phyloP scores from a whole-genome alignment of 2,329 filamentous ascomycete genomes.

The Scedosporium minutisporum region DNA sequence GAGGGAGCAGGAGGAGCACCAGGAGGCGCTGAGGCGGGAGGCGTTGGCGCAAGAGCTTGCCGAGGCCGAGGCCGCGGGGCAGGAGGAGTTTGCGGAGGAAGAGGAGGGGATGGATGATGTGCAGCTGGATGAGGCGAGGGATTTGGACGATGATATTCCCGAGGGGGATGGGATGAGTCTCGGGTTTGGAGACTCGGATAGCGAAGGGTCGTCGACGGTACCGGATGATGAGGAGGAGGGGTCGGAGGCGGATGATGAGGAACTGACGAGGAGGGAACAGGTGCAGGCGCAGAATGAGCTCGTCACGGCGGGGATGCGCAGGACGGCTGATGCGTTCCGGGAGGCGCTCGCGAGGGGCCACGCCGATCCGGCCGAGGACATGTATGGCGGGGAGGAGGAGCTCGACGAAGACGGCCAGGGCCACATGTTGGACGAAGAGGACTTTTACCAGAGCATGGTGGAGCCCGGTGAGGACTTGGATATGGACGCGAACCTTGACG shows the following conservation, averaged over 20 bases:
- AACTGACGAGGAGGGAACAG: conserved; percentile 20
- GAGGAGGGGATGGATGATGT: conserved; percentile 40
- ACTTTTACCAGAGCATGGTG: conserved; percentile 26
- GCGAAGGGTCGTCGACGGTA: conserved; percentile 20
- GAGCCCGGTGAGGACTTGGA: conserved; percentile 30
- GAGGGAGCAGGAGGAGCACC: conserved; percentile 77
- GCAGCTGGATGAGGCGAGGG: conserved; percentile 45
- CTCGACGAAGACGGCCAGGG: conserved; percentile 44
- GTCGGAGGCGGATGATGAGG: conserved; percentile 28
- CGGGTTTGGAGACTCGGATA: conserved; percentile 19
- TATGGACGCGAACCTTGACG: conserved; percentile 63
- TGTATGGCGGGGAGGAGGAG: conserved; percentile 45
- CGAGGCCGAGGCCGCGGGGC: conserved; percentile 42
- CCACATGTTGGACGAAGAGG: conserved; percentile 56
- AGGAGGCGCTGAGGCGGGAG: conserved; percentile 62
- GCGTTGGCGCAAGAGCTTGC: conserved; percentile 65
- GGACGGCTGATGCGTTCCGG: conserved; percentile 52
- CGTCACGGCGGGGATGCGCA: conserved; percentile 40
- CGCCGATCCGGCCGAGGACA: conserved; percentile 30
- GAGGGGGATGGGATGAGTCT: conserved; percentile 48
- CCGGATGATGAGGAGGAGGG: conserved; percentile 33
- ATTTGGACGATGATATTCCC: conserved; percentile 66
- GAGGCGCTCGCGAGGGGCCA: conserved; percentile 45
- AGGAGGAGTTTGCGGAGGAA: conserved; percentile 33
- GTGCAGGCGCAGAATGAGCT: conserved; percentile 38